Base-by-base conservation (phyloP, 2,329 filamentous ascomycete genomes). In the Colletotrichum gloeosporioides region DNA sequence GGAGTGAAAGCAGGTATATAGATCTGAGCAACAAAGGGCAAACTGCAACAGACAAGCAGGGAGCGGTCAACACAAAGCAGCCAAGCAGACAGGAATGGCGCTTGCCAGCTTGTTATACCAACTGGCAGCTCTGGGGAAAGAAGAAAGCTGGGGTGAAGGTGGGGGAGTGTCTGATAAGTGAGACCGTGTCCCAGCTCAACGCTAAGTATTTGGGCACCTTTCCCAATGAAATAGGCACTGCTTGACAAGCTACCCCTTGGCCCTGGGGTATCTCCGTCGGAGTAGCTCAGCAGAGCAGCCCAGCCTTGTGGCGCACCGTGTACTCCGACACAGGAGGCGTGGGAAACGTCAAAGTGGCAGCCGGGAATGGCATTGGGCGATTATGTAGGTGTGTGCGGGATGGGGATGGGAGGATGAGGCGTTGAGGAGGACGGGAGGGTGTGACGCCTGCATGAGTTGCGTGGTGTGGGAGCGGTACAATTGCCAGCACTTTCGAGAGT, bases 21-120 rank as follows among this genome's bases (percentile, higher is more conserved):
- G 49, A 36, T 69, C 71, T 36, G 29, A 36, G 10, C 6, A 32
- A 76, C 57, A 69, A 76, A 73, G 59, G 18, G n/a, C 70, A 76
- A 69, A 69, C 49, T 61, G 69, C 62, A 31, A 36, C 70, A 73
- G 32, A 36, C 74, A 74, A 74, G 65, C 59, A 73, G 61, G 31
- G 39, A 74, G 73, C 63, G 25, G 73, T 73, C 63, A 73, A 39
- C 29, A 63, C 55, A 75, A 75, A 49, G 55, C 55, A 27, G 27
- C 25, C 39, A 69, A 73, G 62, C 64, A 65, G 65, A 55, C 55
- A 49, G 18, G 39, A 72, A 68, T 6, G 63, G 74, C 65, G 65
- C 70, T 69, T 76, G 74, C 70, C 64, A 73, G 70, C 70, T 65
- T 74, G 70, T 76, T 76, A 76, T 76, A 76, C 22, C 27, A 22